phyloP scores from a whole-genome alignment of 106 monocot genomes.

The Acanthochlamys bracteata region DNA sequence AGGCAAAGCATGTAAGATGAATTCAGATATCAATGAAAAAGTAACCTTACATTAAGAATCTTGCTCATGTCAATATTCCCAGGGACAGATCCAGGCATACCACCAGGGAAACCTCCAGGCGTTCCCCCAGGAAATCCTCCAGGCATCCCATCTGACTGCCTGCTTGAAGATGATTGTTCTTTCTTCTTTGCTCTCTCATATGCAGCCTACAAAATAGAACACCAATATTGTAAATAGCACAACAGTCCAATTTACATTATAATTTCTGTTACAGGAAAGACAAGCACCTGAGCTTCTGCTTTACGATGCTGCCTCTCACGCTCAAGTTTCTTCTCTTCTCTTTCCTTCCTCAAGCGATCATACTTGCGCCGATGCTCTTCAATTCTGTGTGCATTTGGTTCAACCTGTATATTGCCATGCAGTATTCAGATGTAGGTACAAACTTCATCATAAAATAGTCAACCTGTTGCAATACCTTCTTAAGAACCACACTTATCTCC shows the following conservation, averaged over 20 bases:
- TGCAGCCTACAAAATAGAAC: slow-evolving; percentile 50
- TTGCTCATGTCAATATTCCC: slow-evolving; percentile 91
- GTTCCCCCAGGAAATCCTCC: slow-evolving; percentile 46
- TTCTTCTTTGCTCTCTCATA: slow-evolving; percentile 89
- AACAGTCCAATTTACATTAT: neutral
- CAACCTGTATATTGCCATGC: slow-evolving; percentile 32
- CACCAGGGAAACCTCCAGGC: slow-evolving; percentile 42
- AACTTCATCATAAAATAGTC: neutral
- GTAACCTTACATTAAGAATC: slow-evolving; percentile 72
- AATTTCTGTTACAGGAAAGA: neutral
- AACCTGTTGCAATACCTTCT: slow-evolving; percentile 40
- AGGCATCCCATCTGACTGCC: slow-evolving; percentile 33
- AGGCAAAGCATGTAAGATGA: no score
- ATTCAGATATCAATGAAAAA: no score
- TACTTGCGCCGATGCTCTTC: slow-evolving; percentile 94
- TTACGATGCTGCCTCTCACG: slow-evolving; percentile 63
- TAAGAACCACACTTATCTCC: slow-evolving; percentile 78
- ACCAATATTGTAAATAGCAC: neutral
- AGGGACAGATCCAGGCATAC: slow-evolving; percentile 53
- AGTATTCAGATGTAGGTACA: neutral
- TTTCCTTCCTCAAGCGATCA: slow-evolving; percentile 73
- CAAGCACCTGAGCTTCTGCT: slow-evolving; percentile 80
- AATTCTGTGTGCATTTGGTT: slow-evolving; percentile 94
- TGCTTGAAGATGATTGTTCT: slow-evolving; percentile 61
- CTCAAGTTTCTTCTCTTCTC: slow-evolving; percentile 64